Evolutionary conservation across 371 early-diverging fungal species (phyloP).

Genomic region (Mucor circinelloides): DNA sequence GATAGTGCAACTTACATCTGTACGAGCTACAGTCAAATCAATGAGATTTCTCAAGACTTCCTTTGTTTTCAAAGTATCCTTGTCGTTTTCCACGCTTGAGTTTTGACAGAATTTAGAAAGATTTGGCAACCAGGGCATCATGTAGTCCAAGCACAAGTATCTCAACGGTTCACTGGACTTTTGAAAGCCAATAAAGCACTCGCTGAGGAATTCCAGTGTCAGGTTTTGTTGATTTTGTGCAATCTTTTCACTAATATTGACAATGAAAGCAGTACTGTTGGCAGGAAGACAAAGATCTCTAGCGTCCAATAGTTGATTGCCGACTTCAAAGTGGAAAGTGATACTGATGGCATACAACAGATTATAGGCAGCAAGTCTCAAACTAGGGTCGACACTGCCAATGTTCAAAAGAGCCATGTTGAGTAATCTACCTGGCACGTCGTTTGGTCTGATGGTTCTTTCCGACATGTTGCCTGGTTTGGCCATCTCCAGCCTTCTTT

Average conservation of each 20-base stretch:
- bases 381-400: constrained; percentile 79
- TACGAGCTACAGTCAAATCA: constrained; percentile 84
- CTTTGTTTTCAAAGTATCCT: constrained; percentile 64
- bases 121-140: constrained; percentile 89
- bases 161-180: constrained; percentile 76
- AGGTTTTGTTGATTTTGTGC: constrained; percentile 77
- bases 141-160: constrained; percentile 86
- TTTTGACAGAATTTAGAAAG: constrained; percentile 67
- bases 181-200: constrained; percentile 85
- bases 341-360: constrained; percentile 79
- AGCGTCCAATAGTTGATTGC: constrained; percentile 79
- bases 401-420: constrained; percentile 91
- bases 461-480: constrained; percentile 68
- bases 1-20: constrained; percentile 51
- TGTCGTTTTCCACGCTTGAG: constrained; percentile 42
- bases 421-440: constrained; percentile 90
- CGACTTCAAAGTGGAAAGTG: constrained; percentile 86
- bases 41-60: constrained; percentile 80
- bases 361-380: constrained; percentile 88
- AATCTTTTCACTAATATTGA: constrained; percentile 78
- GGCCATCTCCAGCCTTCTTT: constrained; percentile 69
- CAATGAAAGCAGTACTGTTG: constrained; percentile 83
- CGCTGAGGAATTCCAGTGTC: constrained; percentile 88
- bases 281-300: constrained; percentile 90
- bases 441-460: constrained; percentile 82